Percentiles rank a stretch among this genome's conserved stretches.
Conservation (phyloP, 257 asterid genomes). For the Parsonsia alboflavescens region DNA sequence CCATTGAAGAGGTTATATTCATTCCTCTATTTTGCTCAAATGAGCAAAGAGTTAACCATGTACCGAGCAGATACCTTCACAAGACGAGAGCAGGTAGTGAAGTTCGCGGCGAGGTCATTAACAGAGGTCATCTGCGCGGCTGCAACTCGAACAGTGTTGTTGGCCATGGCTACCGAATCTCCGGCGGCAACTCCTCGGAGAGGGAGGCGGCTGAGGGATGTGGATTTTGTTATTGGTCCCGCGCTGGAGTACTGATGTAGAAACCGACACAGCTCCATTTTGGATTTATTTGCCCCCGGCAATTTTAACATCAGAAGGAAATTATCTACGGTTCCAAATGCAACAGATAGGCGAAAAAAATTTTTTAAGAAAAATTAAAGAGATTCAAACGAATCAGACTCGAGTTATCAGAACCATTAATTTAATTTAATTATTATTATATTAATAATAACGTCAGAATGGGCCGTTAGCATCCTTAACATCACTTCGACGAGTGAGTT, state of each 20-base stretch:
- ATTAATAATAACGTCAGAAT: no score
- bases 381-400: no score
- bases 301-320: not conserved
- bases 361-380: no score
- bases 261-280: not conserved
- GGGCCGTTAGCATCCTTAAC: no score
- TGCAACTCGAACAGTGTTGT: constrained; percentile 55
- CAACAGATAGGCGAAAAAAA: no score
- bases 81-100: constrained; percentile 78
- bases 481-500: no score
- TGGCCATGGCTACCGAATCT: constrained; percentile 46
- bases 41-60: not conserved
- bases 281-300: not conserved
- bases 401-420: no score
- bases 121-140: constrained; percentile 96
- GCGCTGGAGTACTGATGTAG: no score
- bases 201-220: not conserved
- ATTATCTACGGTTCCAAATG: no score
- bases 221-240: not conserved
- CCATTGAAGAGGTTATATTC: not conserved
- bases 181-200: constrained; percentile 23
- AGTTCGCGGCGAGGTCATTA: constrained; percentile 66
- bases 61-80: constrained; percentile 35
- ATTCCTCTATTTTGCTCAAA: not conserved
- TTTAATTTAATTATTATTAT: no score